phyloP scores from a whole-genome alignment of 1,284 basidiomycete genomes.

The Apiotrichum akiyoshidainum region DNA sequence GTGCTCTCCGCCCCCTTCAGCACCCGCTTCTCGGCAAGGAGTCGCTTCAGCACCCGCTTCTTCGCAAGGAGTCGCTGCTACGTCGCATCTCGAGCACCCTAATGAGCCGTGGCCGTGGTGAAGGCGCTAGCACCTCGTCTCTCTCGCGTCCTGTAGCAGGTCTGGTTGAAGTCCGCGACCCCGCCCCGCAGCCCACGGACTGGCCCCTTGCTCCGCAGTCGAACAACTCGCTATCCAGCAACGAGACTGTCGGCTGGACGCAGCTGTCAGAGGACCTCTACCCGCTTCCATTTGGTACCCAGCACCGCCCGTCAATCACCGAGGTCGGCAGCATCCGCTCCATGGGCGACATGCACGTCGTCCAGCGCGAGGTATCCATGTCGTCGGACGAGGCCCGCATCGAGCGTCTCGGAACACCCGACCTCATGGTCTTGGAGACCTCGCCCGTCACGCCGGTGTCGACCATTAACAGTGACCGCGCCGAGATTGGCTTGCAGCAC shows the following conservation, averaged over 20 bases:
- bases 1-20: not conserved
- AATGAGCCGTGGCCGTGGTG: conserved; percentile 16
- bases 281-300: not conserved
- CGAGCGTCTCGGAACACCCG: not conserved
- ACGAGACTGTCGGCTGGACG: not conserved
- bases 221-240: not conserved
- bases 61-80: conserved; percentile 3
- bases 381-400: not conserved
- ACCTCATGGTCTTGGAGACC: not conserved
- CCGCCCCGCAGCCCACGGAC: conserved; percentile 35
- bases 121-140: not conserved
- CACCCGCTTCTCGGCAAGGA: not conserved
- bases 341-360: conserved; percentile 49
- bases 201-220: conserved; percentile 26
- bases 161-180: conserved; percentile 36
- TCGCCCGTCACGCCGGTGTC: not conserved
- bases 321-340: conserved; percentile 29
- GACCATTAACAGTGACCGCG: not conserved
- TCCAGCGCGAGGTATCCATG: conserved; percentile 29
- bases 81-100: conserved; percentile 23
- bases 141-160: not conserved
- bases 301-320: conserved; percentile 1
- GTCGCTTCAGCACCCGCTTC: not conserved
- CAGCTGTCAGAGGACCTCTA: not conserved
- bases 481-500: not conserved